phyloP scores from a whole-genome alignment of 192 early-diverging fungal genomes.

The Mortierella antarctica region DNA sequence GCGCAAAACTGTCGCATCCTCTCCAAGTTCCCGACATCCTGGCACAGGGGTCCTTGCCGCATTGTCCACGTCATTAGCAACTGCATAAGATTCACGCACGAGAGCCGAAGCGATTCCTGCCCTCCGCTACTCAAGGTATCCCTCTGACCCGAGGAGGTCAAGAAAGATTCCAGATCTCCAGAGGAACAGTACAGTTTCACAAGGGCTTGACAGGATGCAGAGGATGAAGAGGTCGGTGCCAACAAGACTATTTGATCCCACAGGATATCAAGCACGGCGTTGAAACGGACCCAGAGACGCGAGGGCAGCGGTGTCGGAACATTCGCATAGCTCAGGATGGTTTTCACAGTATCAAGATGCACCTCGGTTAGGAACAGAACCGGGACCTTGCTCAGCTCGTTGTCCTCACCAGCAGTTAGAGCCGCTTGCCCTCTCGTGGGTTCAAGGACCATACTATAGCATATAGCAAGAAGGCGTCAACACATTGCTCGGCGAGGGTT shows the following conservation, averaged over 20 bases:
- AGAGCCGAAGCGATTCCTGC: constrained; percentile 5
- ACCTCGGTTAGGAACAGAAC: constrained; percentile 27
- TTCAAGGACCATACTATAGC: constrained; percentile 14
- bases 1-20: constrained; percentile 32
- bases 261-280: neutral
- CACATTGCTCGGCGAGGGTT: too few relatives aligned
- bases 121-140: neutral
- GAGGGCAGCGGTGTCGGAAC: constrained; percentile 36
- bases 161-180: neutral
- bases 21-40: constrained; percentile 21
- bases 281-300: constrained; percentile 33
- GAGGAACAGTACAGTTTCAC: constrained; percentile 12
- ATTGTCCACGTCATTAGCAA: constrained; percentile 36
- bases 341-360: constrained; percentile 11
- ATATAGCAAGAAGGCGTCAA: neutral
- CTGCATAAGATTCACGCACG: constrained; percentile 20
- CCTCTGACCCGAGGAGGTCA: too few relatives aligned
- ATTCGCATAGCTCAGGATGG: constrained; percentile 13
- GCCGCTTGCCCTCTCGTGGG: neutral
- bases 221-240: neutral
- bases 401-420: neutral
- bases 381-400: neutral
- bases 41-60: constrained; percentile 28
- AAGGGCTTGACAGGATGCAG: neutral
- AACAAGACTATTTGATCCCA: constrained; percentile 17